phyloP scores from a whole-genome alignment of 306 rosid genomes.

The Medicago arabica region DNA sequence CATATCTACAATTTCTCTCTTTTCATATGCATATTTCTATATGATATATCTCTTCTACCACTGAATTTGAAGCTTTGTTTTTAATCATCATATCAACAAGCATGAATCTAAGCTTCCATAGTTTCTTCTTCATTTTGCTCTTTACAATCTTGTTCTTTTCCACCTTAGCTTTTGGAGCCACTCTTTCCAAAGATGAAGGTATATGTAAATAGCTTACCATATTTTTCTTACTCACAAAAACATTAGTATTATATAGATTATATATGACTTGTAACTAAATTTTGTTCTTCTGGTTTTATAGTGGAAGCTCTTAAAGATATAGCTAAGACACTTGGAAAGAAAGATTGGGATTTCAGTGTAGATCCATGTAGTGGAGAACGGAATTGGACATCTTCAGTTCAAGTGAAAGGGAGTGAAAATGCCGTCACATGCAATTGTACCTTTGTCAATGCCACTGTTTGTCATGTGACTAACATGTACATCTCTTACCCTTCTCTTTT shows the following conservation, averaged over 20 bases:
- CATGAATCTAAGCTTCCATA: neutral
- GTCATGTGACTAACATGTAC: conserved; percentile 35
- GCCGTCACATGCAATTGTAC: conserved; percentile 30
- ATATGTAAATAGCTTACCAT: neutral
- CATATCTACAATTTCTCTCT: neutral
- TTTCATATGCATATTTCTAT: neutral
- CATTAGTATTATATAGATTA: neutral
- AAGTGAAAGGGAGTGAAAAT: conserved; percentile 19
- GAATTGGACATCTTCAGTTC: neutral
- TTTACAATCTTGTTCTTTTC: neutral
- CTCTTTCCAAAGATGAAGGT: conserved; percentile 28
- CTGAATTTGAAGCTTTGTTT: conserved; percentile 1
- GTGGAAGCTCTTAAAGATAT: conserved; percentile 8
- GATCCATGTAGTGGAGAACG: conserved; percentile 14
- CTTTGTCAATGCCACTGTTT: conserved; percentile 14
- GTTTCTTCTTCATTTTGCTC: neutral
- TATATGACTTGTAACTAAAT: too few relatives aligned
- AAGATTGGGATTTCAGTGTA: conserved; percentile 16
- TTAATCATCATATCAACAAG: neutral
- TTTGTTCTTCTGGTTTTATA: neutral
- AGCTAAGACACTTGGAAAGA: conserved; percentile 12
- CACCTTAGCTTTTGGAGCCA: conserved; percentile 15
- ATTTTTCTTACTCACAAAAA: neutral
- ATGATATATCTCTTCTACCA: neutral
- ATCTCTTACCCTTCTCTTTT: conserved; percentile 1